A percentile compares a stretch with the other conserved stretches of the same genome.
phyloP scores from a whole-genome alignment of 1,284 basidiomycete genomes.

The Neolentinus lepideus region DNA sequence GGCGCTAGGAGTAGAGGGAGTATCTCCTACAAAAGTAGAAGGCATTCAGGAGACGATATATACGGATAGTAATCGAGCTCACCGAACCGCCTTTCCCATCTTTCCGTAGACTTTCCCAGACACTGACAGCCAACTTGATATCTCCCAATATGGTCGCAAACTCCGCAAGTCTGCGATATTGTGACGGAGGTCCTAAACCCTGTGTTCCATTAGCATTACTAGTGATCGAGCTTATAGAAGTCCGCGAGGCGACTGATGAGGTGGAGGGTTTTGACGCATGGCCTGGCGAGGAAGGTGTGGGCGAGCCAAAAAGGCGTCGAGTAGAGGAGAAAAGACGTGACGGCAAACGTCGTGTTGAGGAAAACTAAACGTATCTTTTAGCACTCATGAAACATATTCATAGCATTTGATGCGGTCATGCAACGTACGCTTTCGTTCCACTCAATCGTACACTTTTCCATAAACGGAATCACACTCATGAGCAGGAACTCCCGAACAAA shows the following conservation, averaged over 20 bases:
- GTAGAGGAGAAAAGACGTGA: constrained; percentile 85
- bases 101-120: constrained; percentile 85
- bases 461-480: constrained; percentile 91
- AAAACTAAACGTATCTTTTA: constrained; percentile 41
- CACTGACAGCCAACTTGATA: constrained; percentile 73
- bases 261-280: constrained; percentile 23
- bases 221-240: constrained; percentile 16
- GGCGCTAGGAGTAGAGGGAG: constrained; percentile 64
- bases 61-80: constrained; percentile 17
- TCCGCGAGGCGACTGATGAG: constrained; percentile 38
- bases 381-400: neutral
- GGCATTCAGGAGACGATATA: neutral
- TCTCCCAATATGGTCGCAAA: constrained; percentile 93
- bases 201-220: neutral
- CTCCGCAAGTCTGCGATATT: constrained; percentile 85
- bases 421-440: constrained; percentile 83
- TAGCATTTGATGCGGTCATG: constrained; percentile 2
- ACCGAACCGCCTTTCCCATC: constrained; percentile 76
- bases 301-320: constrained; percentile 79
- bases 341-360: constrained; percentile 76
- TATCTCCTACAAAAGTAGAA: constrained; percentile 46
- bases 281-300: constrained; percentile 31
- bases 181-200: constrained; percentile 39
- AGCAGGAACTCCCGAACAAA: constrained; percentile 89
- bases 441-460: constrained; percentile 90